Base-by-base conservation (phyloP, 148 eudicot genomes). In the Spergularia marina region DNA sequence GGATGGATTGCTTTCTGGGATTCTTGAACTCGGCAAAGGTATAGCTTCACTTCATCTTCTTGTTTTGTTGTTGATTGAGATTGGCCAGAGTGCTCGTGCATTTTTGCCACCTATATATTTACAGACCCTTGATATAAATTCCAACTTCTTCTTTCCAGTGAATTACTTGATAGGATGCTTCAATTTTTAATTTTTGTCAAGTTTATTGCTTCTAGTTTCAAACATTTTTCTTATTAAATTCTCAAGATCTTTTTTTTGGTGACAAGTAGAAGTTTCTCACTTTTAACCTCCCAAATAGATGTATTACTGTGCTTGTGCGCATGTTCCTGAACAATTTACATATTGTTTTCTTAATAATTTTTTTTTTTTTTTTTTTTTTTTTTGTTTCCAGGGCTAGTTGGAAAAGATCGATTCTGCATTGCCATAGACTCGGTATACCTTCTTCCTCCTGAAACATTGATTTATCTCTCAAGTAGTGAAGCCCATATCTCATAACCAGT, bases 391-490 rank as follows among this genome's bases (percentile, higher is more conserved):
- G 98, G 86, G 53, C 70, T 89, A 25, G 86, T 86, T 78, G 91
- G 77, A 64, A 85, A 93, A 79, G 85, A 82, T 69, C 84, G 91
- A 36, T 88, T 89, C 70, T 85, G 82, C 68, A 86, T 91, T 75
- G 97, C 91, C 65, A 87, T 93, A 72, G 98, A 91, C 85, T 91
- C 91, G 92, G 98, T 93, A 93, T 74, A 53, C 61, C 21, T 63
- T 73, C 34, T 34, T 60, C 25, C 44, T 34, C n/a, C 36, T 15
- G 11, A n/a, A 30, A 75, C 14, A 40, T 53, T 12, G 23, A 14
- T 4, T 21, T 6, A 66, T 11, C 7, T 0, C 20, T 34, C 61
- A 30, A 30, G 36, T 30, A 30, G 36, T 63, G 6, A 23, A 71
- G 36, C 20, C 7, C 75, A 72, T 58, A 57, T 40, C 34, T 8